Percentiles rank a stretch among this genome's conserved stretches.
These are phyloP conservation scores for Prunus persica DNA, from an alignment of 306 rosid species.

Conservation along the genomic window DNA sequence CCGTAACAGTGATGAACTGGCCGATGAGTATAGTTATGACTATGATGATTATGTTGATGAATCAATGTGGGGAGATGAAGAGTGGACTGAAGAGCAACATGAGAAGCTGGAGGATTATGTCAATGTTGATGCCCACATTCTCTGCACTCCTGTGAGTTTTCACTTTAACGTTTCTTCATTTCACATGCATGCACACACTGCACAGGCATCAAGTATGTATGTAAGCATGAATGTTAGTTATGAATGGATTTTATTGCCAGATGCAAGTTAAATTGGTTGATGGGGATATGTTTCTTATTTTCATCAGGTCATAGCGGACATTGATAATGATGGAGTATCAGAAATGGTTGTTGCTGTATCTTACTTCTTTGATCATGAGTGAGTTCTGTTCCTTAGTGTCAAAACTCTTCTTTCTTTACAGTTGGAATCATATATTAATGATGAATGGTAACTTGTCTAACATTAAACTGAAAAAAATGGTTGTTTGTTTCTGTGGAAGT, in stretches of 20 bases:
- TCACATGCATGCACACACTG: neutral
- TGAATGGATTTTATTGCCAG: neutral
- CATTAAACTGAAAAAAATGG: neutral
- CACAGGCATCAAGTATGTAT: neutral
- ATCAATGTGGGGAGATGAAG: conserved; percentile 96
- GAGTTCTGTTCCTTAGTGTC: conserved; percentile 40
- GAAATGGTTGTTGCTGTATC: conserved; percentile 97
- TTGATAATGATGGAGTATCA: conserved; percentile 89
- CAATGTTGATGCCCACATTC: conserved; percentile 76
- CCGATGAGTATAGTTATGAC: conserved; percentile 85
- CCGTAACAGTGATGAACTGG: conserved; percentile 78
- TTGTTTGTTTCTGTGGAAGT: neutral
- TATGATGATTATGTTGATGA: conserved; percentile 91
- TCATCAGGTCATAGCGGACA: conserved; percentile 88
- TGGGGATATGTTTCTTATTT: conserved; percentile 15
- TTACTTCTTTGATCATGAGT: conserved; percentile 93
- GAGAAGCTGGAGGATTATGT: conserved; percentile 81
- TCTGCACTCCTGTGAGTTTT: conserved; percentile 89
- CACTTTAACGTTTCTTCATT: conserved; percentile 6
- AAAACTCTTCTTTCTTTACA: conserved; percentile 1
- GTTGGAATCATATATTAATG: neutral
- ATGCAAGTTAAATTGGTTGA: conserved; percentile 17
- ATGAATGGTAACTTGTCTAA: neutral
- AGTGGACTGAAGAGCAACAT: conserved; percentile 71
- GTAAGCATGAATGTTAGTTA: neutral